Evolutionary conservation across 2,329 filamentous ascomycete species (phyloP), one percentile per base, ranked within the genome.

Genomic region (Cercospora zeae-maydis): DNA sequence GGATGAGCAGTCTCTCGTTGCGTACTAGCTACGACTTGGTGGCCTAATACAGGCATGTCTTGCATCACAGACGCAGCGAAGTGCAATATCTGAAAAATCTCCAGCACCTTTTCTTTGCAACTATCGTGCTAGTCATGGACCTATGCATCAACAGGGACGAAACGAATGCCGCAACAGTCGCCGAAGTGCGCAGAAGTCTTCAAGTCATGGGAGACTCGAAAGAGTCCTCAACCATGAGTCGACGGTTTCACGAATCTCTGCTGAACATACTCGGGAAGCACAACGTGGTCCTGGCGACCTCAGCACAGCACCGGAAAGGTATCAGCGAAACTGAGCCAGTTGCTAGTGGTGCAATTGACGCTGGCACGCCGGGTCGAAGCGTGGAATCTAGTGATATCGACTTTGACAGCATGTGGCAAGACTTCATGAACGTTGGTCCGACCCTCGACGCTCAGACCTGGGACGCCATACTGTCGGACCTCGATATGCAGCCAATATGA

Each of bases 101-200:
- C 21, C 30, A 69, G 39, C 69, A 71, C 45, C 39, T 73, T 21
- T 73, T 70, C 66, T 69, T 64, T 58, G 71, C 69, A 13, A 67
- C 65, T 7, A 59, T 71, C 7, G 69, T 71, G 2, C 59, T 73
- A 7, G 69, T 70, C 16, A 70, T 73, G 64, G 70, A 73, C 56
- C 39, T 73, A 9, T 72, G 69, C 55, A 65, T 71, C 53, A 72
- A 72, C 52, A 61, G 63, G 19, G 55, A 63, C 14, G 61, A 65
- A 7, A 37, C 13, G 4, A 53, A 66, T 33, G 39, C 45, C 9
- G 59, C 54, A 8, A 51, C 53, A 47, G 36, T 67, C 3, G 54
- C 31, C 5, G 70, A 71, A 51, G 62, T 73, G 1, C 61, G 61
- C 7, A 63, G 66, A 24, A 70, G 67, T n/a, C 67, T 69, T 7